Evolutionary conservation across 768 basidiomycete species (phyloP), one percentile per base, ranked within the genome.

Genomic region (Boletus coccyginus): DNA sequence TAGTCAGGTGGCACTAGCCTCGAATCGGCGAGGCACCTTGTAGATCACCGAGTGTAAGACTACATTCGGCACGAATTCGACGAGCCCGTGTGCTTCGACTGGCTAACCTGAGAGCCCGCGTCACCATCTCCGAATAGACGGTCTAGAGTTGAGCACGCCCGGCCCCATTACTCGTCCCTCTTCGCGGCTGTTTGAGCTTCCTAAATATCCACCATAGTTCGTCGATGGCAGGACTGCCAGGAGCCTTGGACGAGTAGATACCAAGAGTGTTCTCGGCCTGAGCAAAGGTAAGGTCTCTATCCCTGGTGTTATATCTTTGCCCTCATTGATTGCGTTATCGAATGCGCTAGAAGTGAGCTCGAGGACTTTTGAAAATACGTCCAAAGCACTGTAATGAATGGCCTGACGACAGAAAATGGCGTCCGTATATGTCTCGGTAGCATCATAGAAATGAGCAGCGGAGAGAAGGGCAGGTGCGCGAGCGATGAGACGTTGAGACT

Each of bases 301-400:
- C 91, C 62, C 88, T 87, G 13, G 84, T 79, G 65, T n/a, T 87
- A 79, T 56, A 97, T 91, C 59, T 89, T 87, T 1, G 92, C 92
- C 71, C 91, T 91, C 83, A 93, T 90, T 50, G 65, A 90, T 79
- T 6, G 95, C 94, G 65, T 85, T 81, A 62, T 90, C 85, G 66
- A 94, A 95, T 17, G 85, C 78, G 61, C 84, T 78, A 44, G 82
- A 81, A 17, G 89, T 91, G 12, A 92, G 76, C 11, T 80, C 75
- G 16, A 96, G 78, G 52, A 96, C 94, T 65, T 85, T 83, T 64
- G 91, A 85, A 61, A 94, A 93, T 68, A 96, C 94, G 12, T 92
- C 86, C 1, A 96, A 75, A 2, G 94, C 94, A 17, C 78, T 75
- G 12, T 75, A 57, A 63, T 94, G 88, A 94, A 64, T 94, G 92